phyloP scores from a whole-genome alignment of 768 basidiomycete genomes.

The Phaeotremella skinneri region DNA sequence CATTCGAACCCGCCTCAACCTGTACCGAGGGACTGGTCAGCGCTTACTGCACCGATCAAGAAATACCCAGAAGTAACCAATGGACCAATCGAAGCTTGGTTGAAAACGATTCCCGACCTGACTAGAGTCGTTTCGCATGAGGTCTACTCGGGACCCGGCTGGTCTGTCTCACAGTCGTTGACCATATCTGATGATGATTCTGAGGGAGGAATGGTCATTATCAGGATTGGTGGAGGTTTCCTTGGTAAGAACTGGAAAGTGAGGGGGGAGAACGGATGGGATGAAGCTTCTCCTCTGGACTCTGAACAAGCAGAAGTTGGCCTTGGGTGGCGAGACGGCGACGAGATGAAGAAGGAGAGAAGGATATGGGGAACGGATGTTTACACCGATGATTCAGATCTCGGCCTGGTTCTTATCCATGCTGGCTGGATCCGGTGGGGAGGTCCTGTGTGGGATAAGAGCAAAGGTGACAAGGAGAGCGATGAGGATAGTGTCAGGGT shows the following conservation, averaged over 20 bases:
- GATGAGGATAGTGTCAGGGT: constrained; percentile 38
- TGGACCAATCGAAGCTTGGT: constrained; percentile 37
- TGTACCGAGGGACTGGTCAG: constrained; percentile 18
- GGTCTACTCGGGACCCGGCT: constrained; percentile 35
- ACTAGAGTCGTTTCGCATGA: constrained; percentile 19
- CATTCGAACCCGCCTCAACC: constrained; percentile 1
- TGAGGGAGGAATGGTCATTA: constrained; percentile 35
- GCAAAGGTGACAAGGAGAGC: neutral
- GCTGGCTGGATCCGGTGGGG: constrained; percentile 52
- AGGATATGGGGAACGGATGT: constrained; percentile 55
- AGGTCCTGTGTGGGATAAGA: neutral
- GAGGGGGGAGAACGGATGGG: constrained; percentile 42
- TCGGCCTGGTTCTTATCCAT: constrained; percentile 52
- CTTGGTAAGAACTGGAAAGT: constrained; percentile 36
- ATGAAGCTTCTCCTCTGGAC: constrained; percentile 18
- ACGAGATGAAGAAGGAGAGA: constrained; percentile 24
- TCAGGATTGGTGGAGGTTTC: constrained; percentile 36
- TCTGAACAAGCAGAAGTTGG: constrained; percentile 5
- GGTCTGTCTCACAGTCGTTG: constrained; percentile 24
- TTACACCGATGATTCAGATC: constrained; percentile 56
- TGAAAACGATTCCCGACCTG: constrained; percentile 32
- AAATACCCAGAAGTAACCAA: constrained; percentile 35
- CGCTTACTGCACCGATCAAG: constrained; percentile 16
- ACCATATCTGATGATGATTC: constrained; percentile 5
- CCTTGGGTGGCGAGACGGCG: neutral